Base-by-base conservation (phyloP, 768 basidiomycete species). In the Lactarius akahatsu region DNA sequence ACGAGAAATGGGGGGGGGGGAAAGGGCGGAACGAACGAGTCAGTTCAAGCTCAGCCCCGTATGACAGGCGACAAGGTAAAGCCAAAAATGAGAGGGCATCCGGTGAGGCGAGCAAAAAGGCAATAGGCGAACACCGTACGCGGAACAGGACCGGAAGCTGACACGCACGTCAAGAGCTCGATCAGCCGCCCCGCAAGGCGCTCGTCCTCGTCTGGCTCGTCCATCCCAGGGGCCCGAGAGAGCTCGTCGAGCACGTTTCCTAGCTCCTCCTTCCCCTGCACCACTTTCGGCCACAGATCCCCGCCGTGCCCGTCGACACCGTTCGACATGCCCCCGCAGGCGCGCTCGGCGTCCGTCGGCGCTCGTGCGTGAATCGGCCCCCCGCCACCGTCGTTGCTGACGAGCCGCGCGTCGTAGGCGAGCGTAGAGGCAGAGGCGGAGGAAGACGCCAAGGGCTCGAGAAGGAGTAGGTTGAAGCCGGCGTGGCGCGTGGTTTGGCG, bases 381-480 rank as follows among this genome's bases (percentile, higher is more conserved):
- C 41, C 89, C 88, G 28, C 83, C 88, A 38, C 92, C 92, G 65
- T 78, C 81, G 75, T 94, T 94, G 38, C 90, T 90, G 62, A 88
- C 81, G 69, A 85, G 79, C 34, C 79, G 75, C 20, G 83, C 80
- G 71, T 86, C 83, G 73, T 86, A 87, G 32, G 75, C 71, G 55
- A 86, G 72, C 40, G 71, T 57, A 54, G 61, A 20, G 56, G 59
- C 57, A 43, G 61, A 41, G 16, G 69, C 10, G 5, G 47, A 50
- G 47, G 47, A 13, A 5, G 47, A 58, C 18, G 20, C 32, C 23
- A 69, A 26, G 1, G 87, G 83, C 28, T 82, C 78, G 65, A 94
- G 79, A 65, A 92, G 82, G 65, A 92, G 78, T 34, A 93, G 74
- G 76, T 93, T 94, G 82, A 94, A 94, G 3, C 92, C 92, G 57